These are phyloP conservation scores for Meyerozyma sp. DNA, from an alignment of 1,139 yeast species.

Conservation along the genomic window DNA sequence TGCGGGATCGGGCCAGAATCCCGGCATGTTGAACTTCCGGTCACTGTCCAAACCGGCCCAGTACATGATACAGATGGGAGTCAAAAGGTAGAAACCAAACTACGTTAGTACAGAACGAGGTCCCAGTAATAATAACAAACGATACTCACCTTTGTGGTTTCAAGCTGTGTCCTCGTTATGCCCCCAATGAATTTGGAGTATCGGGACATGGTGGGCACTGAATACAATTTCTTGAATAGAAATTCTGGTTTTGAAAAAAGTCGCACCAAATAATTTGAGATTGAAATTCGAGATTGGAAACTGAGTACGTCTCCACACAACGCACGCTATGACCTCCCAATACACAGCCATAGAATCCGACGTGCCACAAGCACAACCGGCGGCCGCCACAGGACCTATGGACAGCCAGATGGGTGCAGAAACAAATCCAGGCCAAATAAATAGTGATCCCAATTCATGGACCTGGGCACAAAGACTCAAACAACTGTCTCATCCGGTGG, in stretches of 20 bases:
- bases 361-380: not conserved
- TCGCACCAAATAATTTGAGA: constrained; percentile 3
- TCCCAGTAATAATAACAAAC: too few relatives aligned
- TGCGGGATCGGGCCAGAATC: constrained; percentile 96
- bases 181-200: constrained; percentile 30
- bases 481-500: constrained; percentile 80
- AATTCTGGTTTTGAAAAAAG: not conserved
- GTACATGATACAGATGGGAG: constrained; percentile 87
- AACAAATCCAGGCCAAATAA: constrained; percentile 63
- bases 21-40: constrained; percentile 84
- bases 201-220: constrained; percentile 5
- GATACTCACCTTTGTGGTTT: constrained; percentile 63
- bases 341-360: constrained; percentile 9
- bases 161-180: constrained; percentile 56
- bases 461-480: constrained; percentile 23
- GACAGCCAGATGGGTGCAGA: constrained; percentile 44
- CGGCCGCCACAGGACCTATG: not conserved
- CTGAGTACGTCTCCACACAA: constrained; percentile 8
- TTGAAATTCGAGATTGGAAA: constrained; percentile 10
- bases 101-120: constrained; percentile 16
- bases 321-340: not conserved
- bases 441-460: constrained; percentile 17
- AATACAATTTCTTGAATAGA: too few relatives aligned
- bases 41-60: constrained; percentile 90
- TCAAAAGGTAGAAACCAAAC: constrained; percentile 81